Evolutionary conservation across 306 rosid genomes (phyloP), one percentile per base, ranked within the genome.

Genomic region (Cucumis hystrix): DNA sequence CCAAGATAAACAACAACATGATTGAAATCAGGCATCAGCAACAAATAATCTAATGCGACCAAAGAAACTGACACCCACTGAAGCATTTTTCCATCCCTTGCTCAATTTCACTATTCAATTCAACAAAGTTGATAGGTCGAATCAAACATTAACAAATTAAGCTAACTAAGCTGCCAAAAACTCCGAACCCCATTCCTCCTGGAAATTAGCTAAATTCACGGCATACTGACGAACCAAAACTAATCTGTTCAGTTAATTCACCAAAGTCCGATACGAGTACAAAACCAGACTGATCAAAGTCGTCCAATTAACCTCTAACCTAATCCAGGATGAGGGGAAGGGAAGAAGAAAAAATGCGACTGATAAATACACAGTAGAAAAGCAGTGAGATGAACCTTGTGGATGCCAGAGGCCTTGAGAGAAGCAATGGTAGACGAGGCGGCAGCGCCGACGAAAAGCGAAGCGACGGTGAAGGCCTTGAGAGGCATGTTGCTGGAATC

Each of bases 381-480:
- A 47, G 6, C 9, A 40, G 23, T 61, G 52, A 76, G 9, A 8
- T 16, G 23, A 59, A 91, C 98, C 91, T 86, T 81, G 80, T 80
- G 85, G 77, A 94, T 86, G 49, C 91, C 92, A 25, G 85, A 83
- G 30, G 88, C 67, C 28, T 85, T 88, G 76, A 94, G 87, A 77
- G 77, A 69, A 13, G 91, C 79, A 11, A 86, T 7, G 83, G 91
- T 70, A 45, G 96, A 87, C 23, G 96, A 86, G 84, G 97, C 92
- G 21, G 84, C 79, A 40, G 85, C 82, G 35, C 96, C 89, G 65
- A 94, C 84, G 82, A 90, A 85, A 83, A 94, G 97, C 65, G 98
- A 91, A 20, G 97, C 98, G 64, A 94, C 92, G 64, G 82, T 84
- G 76, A 87, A 92, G 78, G 98, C 97, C 64, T 86, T 85, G 35